Base-by-base conservation (phyloP, 176 grass and related monocot genomes). In the Hyparrhenia diplandra region DNA sequence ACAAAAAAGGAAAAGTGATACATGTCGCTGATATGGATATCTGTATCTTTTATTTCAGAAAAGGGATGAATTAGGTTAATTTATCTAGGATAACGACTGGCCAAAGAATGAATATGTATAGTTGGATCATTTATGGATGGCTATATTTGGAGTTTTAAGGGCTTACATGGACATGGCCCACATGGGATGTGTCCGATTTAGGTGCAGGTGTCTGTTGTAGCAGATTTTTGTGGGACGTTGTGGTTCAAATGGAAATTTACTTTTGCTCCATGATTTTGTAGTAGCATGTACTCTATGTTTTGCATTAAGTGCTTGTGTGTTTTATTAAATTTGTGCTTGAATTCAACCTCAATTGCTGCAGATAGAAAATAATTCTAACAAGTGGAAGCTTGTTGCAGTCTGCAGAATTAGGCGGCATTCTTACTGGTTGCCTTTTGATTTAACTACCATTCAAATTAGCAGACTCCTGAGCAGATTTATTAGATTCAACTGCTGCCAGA, bases 361-460 rank as follows among this genome's bases (percentile, higher is more conserved):
- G 63, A 89, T 78, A 87, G 80, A 83, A 78, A 87, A 73, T 46
- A 81, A 79, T 80, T 90, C 90, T 97, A 74, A 84, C 80, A 80
- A 88, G 76, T 74, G 87, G 80, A 92, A 93, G 83, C 85, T 97
- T 92, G 86, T 90, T 93, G 88, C 55, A 59, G 55, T 59, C 55
- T 59, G 55, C 90, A 87, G 93, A 93, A 91, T 85, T 88, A 82
- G 82, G 84, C 82, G 92, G 84, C 89, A 89, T 90, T 80, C 64
- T 80, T 83, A 72, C 35, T 90, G 93, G 89, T 95, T 89, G 36
- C 81, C 69, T 85, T 92, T 93, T 90, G 87, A 97, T 93, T 89
- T 85, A 79, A 77, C 72, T 87, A 72, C 74, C 84, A 67, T 85
- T 91, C 74, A 46, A 86, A 83, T 74, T 84, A 89, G 82, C 71